phyloP scores from a whole-genome alignment of 2,329 filamentous ascomycete species.

The Pyrenochaeta sp. region DNA sequence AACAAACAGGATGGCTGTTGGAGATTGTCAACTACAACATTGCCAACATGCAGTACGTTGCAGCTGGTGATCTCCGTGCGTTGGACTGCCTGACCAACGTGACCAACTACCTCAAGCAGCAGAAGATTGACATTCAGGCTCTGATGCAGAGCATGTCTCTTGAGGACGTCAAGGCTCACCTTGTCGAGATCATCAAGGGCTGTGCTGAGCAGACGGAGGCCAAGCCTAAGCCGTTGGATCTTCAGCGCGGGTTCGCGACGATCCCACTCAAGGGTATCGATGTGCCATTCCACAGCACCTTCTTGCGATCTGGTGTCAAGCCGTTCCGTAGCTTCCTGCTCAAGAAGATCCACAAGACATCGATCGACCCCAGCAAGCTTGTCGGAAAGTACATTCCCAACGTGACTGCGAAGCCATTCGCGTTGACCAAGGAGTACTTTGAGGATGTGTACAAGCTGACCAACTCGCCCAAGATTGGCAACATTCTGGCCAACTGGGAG shows the following conservation, averaged over 20 bases:
- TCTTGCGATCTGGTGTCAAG: conserved; percentile 97
- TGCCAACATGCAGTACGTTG: conserved; percentile 74
- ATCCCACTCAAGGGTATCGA: conserved; percentile 98
- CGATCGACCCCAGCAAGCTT: conserved; percentile 95
- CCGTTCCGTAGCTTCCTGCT: conserved; percentile 97
- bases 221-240: conserved; percentile 86
- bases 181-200: conserved; percentile 88
- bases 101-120: conserved; percentile 92
- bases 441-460: conserved; percentile 97
- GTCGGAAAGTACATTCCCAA: conserved; percentile 99
- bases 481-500: conserved; percentile 79
- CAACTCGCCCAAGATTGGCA: conserved; percentile 77
- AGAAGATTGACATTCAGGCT: conserved; percentile 96
- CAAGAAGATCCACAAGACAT: conserved; percentile 99
- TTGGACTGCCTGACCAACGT: conserved; percentile 76
- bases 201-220: conserved; percentile 85
- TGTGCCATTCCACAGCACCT: conserved; percentile 98
- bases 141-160: conserved; percentile 86
- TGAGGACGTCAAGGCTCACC: conserved; percentile 88
- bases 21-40: conserved; percentile 98
- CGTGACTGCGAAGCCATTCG: conserved; percentile 94
- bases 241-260: conserved; percentile 94
- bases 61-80: conserved; percentile 70
- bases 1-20: conserved; percentile 92
- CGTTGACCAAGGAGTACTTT: conserved; percentile 97